Evolutionary conservation across 805 yeast genomes (phyloP).

Genomic region (Ogataea zsoltii): DNA sequence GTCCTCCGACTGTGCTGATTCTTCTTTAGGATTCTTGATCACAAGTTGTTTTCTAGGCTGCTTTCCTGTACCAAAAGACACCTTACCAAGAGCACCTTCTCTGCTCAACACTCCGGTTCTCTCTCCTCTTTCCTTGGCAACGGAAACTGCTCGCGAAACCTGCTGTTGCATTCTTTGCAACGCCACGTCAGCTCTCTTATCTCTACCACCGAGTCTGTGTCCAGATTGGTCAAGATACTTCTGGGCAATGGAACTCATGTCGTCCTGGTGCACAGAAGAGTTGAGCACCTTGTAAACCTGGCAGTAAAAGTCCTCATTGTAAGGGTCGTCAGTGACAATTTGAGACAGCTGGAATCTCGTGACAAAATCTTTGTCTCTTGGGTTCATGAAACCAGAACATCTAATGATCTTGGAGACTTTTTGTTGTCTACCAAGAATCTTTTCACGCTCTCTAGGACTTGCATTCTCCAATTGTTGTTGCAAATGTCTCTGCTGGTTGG

Average conservation of each 20-base stretch:
- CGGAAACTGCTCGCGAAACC: slow-evolving; percentile 93
- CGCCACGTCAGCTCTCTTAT: slow-evolving; percentile 84
- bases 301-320: slow-evolving; percentile 93
- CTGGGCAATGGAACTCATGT: slow-evolving; percentile 82
- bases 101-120: slow-evolving; percentile 59
- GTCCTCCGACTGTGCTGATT: slow-evolving; percentile 20
- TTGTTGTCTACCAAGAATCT: slow-evolving; percentile 65
- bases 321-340: slow-evolving; percentile 95
- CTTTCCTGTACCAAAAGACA: slow-evolving; percentile 74
- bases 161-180: slow-evolving; percentile 97
- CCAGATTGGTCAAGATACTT: slow-evolving; percentile 91
- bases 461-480: slow-evolving; percentile 43
- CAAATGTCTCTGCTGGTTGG: slow-evolving; percentile 24
- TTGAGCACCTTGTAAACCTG: slow-evolving; percentile 85
- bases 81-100: slow-evolving; percentile 90
- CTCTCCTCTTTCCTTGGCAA: slow-evolving; percentile 80
- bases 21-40: slow-evolving; percentile 37
- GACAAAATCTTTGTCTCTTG: slow-evolving; percentile 93
- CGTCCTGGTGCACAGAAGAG: slow-evolving; percentile 54
- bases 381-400: slow-evolving; percentile 94
- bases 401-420: slow-evolving; percentile 74
- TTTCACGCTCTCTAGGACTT: slow-evolving; percentile 72
- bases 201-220: slow-evolving; percentile 83
- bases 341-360: slow-evolving; percentile 93
- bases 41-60: slow-evolving; percentile 87